A percentile compares a stretch with the other conserved stretches of the same genome.
These are phyloP conservation scores for Rhodotorula glutinis DNA, from an alignment of 1,284 basidiomycete genomes.

Conservation along the genomic window DNA sequence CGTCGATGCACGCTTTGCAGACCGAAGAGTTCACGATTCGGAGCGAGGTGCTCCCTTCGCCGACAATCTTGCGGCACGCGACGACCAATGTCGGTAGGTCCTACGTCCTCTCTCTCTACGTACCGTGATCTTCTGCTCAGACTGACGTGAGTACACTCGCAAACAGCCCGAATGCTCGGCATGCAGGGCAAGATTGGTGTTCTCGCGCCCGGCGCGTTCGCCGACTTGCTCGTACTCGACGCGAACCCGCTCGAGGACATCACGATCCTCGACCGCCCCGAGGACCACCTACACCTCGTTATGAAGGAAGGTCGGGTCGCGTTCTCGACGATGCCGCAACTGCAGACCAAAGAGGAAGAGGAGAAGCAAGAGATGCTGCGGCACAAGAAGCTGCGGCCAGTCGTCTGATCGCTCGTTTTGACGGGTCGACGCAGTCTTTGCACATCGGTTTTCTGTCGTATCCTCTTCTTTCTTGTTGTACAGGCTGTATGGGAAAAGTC, in stretches of 20 bases:
- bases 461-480: not conserved
- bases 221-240: slow-evolving; percentile 53
- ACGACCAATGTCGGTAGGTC: slow-evolving; percentile 51
- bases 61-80: slow-evolving; percentile 52
- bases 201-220: slow-evolving; percentile 50
- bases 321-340: slow-evolving; percentile 43
- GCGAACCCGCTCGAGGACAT: slow-evolving; percentile 55
- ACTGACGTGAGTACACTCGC: not conserved
- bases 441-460: not conserved
- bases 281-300: slow-evolving; percentile 49
- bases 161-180: slow-evolving; percentile 47
- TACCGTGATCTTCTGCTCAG: no score
- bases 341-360: slow-evolving; percentile 17
- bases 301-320: slow-evolving; percentile 51
- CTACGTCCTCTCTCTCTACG: no score
- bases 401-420: not conserved
- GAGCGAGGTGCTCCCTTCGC: slow-evolving; percentile 49
- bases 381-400: slow-evolving; percentile 4
- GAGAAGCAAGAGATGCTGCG: slow-evolving; percentile 4
- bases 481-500: no score
- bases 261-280: slow-evolving; percentile 52
- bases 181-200: slow-evolving; percentile 50
- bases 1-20: slow-evolving; percentile 52
- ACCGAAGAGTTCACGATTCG: slow-evolving; percentile 53
- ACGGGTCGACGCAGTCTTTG: no score